These are phyloP conservation scores for Phalaenopsis equestris DNA, from an alignment of 106 monocot genomes.

Conservation along the genomic window DNA sequence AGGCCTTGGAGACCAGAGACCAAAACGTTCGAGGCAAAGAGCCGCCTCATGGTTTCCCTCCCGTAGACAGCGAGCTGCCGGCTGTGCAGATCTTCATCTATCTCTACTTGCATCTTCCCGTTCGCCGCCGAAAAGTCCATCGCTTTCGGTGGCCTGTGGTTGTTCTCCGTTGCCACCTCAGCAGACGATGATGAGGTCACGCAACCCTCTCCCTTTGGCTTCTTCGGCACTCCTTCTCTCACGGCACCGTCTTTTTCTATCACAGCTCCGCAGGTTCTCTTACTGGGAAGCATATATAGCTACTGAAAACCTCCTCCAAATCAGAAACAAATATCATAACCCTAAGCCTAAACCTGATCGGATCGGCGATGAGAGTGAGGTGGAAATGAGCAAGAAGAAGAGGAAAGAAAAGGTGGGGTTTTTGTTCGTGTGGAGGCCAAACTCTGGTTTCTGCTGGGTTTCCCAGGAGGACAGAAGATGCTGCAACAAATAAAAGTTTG, in stretches of 20 bases:
- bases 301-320: neutral
- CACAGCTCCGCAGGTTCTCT: neutral
- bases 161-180: conserved; percentile 11
- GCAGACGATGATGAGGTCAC: conserved; percentile 7
- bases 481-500: neutral
- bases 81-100: conserved; percentile 90
- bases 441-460: neutral
- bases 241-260: neutral
- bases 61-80: conserved; percentile 93
- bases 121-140: conserved; percentile 17
- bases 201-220: conserved; percentile 1
- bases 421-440: neutral
- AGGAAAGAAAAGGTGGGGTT: neutral
- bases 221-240: conserved; percentile 4
- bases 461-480: neutral
- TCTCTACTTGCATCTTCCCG: conserved; percentile 29
- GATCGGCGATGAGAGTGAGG: neutral
- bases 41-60: conserved; percentile 84
- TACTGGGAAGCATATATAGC: conserved; percentile 8
- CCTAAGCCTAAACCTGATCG: neutral
- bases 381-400: neutral
- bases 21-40: conserved; percentile 76
- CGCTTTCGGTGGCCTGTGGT: conserved; percentile 1
- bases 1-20: conserved; percentile 82
- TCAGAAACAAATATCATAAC: conserved; percentile 7